These are phyloP conservation scores for Moniliophthora roreri DNA, from an alignment of 1,284 basidiomycete genomes.

Conservation along the genomic window DNA sequence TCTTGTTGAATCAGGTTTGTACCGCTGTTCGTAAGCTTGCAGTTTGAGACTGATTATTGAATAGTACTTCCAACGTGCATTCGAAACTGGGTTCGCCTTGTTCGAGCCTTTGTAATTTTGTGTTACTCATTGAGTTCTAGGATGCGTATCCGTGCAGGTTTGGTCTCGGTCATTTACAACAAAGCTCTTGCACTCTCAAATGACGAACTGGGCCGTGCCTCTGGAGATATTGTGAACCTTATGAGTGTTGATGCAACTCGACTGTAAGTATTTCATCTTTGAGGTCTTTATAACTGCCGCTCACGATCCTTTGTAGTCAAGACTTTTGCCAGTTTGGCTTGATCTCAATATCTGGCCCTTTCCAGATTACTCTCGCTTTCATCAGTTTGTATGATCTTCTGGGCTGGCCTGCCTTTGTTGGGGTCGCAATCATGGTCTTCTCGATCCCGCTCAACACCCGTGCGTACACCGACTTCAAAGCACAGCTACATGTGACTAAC, in stretches of 20 bases:
- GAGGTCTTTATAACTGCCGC: background rate
- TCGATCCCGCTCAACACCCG: conserved; percentile 80
- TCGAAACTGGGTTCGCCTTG: conserved; percentile 62
- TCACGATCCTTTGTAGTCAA: conserved; percentile 36
- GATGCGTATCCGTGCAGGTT: conserved; percentile 89
- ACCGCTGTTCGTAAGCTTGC: background rate
- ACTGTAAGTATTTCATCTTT: conserved; percentile 34
- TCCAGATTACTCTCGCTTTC: conserved; percentile 87
- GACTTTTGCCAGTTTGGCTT: conserved; percentile 84
- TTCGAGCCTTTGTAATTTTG: background rate
- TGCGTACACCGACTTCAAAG: conserved; percentile 19
- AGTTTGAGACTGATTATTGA: background rate
- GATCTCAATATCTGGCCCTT: conserved; percentile 68
- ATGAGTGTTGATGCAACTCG: conserved; percentile 88
- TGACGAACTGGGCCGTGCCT: conserved; percentile 77
- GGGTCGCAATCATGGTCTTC: conserved; percentile 88
- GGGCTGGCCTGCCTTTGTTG: conserved; percentile 91
- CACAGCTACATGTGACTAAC: background rate
- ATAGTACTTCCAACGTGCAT: conserved; percentile 82
- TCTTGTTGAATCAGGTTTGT: conserved; percentile 82
- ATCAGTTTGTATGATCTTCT: conserved; percentile 86
- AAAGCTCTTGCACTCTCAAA: conserved; percentile 87
- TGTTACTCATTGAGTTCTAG: conserved; percentile 21
- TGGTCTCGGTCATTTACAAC: conserved; percentile 84
- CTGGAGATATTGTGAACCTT: conserved; percentile 93